phyloP scores from a whole-genome alignment of 257 asterid genomes.

The Coffea eugenioides region DNA sequence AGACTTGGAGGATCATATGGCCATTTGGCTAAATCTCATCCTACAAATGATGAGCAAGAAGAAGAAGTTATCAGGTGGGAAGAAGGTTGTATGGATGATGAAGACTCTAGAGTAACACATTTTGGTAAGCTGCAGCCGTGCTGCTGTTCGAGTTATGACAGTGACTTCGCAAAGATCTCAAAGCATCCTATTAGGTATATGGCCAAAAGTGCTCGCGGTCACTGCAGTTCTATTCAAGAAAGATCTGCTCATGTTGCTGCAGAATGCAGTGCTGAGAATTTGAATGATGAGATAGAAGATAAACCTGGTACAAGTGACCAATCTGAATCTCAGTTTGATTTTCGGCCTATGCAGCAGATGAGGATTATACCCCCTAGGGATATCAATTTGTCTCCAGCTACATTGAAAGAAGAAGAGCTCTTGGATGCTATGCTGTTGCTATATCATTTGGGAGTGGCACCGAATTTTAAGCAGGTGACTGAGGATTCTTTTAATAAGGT shows the following conservation, averaged over 20 bases:
- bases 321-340: constrained; percentile 70
- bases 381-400: constrained; percentile 56
- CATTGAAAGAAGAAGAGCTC: constrained; percentile 94
- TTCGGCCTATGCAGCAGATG: constrained; percentile 69
- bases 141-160: constrained; percentile 74
- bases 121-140: constrained; percentile 75
- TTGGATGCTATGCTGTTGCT: constrained; percentile 87
- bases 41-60: constrained; percentile 49
- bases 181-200: constrained; percentile 51
- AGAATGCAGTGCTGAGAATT: constrained; percentile 71
- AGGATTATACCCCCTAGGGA: constrained; percentile 59
- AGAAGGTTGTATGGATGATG: constrained; percentile 89
- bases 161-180: constrained; percentile 48
- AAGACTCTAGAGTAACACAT: constrained; percentile 73
- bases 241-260: constrained; percentile 78
- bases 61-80: constrained; percentile 87
- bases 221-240: constrained; percentile 74
- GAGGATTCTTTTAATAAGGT: background rate
- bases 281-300: constrained; percentile 78
- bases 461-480: constrained; percentile 91
- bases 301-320: constrained; percentile 93
- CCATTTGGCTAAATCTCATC: constrained; percentile 62
- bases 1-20: constrained; percentile 90
- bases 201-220: constrained; percentile 62
- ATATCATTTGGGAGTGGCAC: constrained; percentile 93